Conservation (phyloP, 2,329 filamentous ascomycete species). For the Fusarium decemcellulare region DNA sequence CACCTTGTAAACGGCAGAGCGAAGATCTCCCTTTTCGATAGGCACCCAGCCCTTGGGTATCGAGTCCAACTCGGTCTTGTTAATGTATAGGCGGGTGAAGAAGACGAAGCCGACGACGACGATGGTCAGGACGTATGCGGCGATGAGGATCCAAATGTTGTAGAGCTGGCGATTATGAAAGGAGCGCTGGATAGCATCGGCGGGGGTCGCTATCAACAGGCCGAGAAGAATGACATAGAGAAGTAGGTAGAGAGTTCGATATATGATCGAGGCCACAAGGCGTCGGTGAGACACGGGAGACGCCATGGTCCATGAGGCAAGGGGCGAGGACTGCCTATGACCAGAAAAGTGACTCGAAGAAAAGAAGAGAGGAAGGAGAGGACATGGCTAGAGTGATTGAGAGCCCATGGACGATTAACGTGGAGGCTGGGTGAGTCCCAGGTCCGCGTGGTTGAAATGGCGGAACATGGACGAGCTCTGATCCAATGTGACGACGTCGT, state of each 20-base stretch:
- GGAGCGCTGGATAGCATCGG: slow-evolving; percentile 85
- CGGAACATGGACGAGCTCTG: slow-evolving; percentile 30
- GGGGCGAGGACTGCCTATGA: slow-evolving; percentile 20
- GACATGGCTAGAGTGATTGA: slow-evolving; percentile 48
- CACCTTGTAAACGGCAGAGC: slow-evolving; percentile 80
- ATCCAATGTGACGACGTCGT: slow-evolving; percentile 19
- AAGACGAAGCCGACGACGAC: slow-evolving; percentile 83
- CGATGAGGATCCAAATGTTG: slow-evolving; percentile 87
- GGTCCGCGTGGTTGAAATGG: slow-evolving; percentile 32
- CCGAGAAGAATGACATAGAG: slow-evolving; percentile 80
- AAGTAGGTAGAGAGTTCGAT: slow-evolving; percentile 82
- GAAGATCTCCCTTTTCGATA: slow-evolving; percentile 87
- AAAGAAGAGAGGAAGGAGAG: slow-evolving; percentile 27
- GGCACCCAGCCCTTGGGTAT: slow-evolving; percentile 93
- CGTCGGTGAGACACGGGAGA: slow-evolving; percentile 58
- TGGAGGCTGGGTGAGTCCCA: slow-evolving; percentile 43
- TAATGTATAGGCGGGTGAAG: slow-evolving; percentile 87
- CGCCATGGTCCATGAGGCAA: slow-evolving; percentile 37
- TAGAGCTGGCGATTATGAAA: slow-evolving; percentile 75
- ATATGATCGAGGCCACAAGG: slow-evolving; percentile 83
- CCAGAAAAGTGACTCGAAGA: slow-evolving; percentile 28
- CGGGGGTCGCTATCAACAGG: slow-evolving; percentile 84
- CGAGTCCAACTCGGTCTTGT: slow-evolving; percentile 80
- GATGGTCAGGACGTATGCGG: slow-evolving; percentile 81
- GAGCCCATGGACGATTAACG: slow-evolving; percentile 35